Evolutionary conservation across 176 grass and related monocot species (phyloP).

Genomic region (Eremochloa ophiuroides): DNA sequence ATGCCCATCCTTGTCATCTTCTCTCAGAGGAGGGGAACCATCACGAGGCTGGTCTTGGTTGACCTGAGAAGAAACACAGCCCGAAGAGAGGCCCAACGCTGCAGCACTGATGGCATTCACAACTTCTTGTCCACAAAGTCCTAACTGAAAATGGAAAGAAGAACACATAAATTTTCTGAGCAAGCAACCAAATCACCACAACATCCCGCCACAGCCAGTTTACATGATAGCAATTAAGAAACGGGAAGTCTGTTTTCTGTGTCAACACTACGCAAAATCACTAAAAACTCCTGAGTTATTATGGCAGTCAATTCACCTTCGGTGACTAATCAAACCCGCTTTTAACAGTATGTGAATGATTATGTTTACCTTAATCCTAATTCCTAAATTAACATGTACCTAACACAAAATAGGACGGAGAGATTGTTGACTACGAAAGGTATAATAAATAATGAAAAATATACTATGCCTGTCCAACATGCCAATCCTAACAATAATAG

Average conservation of each 20-base stretch:
- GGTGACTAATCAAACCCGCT: neutral
- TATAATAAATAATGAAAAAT: too few relatives aligned
- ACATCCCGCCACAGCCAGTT: neutral
- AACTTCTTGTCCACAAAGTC: conserved; percentile 76
- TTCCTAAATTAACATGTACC: neutral
- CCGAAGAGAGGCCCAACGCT: conserved; percentile 35
- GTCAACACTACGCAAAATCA: neutral
- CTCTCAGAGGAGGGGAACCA: conserved; percentile 71
- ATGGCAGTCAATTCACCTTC: neutral
- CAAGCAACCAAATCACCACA: neutral
- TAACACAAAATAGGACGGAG: neutral
- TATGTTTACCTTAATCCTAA: neutral
- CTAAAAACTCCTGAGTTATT: neutral
- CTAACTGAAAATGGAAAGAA: conserved; percentile 61
- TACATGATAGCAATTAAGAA: neutral
- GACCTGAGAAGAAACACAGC: conserved; percentile 39
- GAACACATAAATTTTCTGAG: neutral
- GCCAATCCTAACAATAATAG: neutral
- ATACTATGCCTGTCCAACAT: neutral
- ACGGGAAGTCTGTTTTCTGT: neutral
- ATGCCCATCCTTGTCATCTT: conserved; percentile 92
- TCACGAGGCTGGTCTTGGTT: conserved; percentile 35
- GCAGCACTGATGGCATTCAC: conserved; percentile 45
- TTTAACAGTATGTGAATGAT: neutral
- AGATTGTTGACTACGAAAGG: neutral